Evolutionary conservation across 352 stramenopile species (phyloP), one percentile per base, ranked within the genome.

Genomic region (Globisporangium parvum): DNA sequence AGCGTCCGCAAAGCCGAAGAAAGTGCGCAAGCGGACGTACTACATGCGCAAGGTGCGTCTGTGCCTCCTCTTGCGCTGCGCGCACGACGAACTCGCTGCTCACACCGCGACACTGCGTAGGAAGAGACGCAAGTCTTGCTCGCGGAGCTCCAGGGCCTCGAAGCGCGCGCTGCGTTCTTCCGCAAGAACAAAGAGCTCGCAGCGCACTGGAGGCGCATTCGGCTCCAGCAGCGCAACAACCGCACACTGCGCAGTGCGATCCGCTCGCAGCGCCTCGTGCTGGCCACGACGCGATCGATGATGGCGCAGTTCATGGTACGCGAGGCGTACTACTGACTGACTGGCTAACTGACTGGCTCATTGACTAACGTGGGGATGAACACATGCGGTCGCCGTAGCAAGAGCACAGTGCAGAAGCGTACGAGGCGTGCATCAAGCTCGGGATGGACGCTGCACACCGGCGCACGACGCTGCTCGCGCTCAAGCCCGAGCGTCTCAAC

Each of bases 1-100:
- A 51, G 37, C 10, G 4, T 20, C 17, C 5, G 37, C 37, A 42
- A n/a, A 8, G 45, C 51, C 51, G 6, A 64, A 65, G 58, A 55
- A 55, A 59, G 47, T 46, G 39, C 58, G 53, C 45, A 60, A 69
- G 28, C 55, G 70, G 44, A 79, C 70, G 21, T 79, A 79, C 52
- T 79, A 79, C 53, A 62, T 67, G 51, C 70, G 70, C 62, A 79
- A 79, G 65, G 70, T 78, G 21, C 31, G 11, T 45, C 18, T 6
- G 12, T 37, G 31, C 31, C 8, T 9, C 1, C 8, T 17, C 23
- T 23, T 23, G 18, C 10, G 24, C 37, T 42, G 37, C 37, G 6
- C 17, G 12, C 37, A n/a, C 37, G 37, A 8, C 12, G 14, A 8
- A n/a, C 37, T 42, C 4, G 11, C 14, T 35, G 20, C 6, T n/a